Evolutionary conservation across 2,329 filamentous ascomycete genomes (phyloP).

Genomic region (Aspergillus thermomutatus): DNA sequence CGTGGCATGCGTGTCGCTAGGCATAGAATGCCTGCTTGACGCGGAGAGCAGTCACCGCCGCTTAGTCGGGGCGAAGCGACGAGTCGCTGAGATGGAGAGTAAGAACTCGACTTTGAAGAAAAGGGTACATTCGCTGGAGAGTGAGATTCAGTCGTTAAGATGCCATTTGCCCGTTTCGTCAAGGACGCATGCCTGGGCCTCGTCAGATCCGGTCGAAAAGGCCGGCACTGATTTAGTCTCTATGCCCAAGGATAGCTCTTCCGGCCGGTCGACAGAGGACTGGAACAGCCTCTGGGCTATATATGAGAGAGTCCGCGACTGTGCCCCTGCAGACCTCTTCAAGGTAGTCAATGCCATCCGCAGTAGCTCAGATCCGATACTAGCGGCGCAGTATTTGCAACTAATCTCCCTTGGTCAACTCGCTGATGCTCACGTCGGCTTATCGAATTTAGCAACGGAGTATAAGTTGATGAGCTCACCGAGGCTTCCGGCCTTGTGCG

Average conservation of each 20-base stretch:
- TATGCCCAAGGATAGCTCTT: neutral
- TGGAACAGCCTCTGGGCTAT: neutral
- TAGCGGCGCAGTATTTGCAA: neutral
- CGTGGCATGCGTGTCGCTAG: neutral
- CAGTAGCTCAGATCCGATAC: neutral
- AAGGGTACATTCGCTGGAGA: neutral
- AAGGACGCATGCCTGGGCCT: neutral
- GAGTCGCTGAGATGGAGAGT: neutral
- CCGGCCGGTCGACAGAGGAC: neutral
- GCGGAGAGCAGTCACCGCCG: neutral
- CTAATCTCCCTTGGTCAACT: neutral
- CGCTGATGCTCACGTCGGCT: neutral
- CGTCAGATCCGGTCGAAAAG: neutral
- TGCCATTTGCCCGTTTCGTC: neutral
- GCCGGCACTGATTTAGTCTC: neutral
- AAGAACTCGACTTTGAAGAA: neutral
- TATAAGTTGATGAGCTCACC: neutral
- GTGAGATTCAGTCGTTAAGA: neutral
- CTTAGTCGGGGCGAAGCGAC: neutral
- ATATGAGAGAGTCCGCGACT: neutral
- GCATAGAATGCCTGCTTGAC: neutral
- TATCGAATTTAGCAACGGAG: neutral
- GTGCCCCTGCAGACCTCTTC: neutral
- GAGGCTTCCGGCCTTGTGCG: neutral
- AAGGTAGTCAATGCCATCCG: neutral